Evolutionary conservation across 768 basidiomycete genomes (phyloP).

Genomic region (Infundibulicybe gibba): DNA sequence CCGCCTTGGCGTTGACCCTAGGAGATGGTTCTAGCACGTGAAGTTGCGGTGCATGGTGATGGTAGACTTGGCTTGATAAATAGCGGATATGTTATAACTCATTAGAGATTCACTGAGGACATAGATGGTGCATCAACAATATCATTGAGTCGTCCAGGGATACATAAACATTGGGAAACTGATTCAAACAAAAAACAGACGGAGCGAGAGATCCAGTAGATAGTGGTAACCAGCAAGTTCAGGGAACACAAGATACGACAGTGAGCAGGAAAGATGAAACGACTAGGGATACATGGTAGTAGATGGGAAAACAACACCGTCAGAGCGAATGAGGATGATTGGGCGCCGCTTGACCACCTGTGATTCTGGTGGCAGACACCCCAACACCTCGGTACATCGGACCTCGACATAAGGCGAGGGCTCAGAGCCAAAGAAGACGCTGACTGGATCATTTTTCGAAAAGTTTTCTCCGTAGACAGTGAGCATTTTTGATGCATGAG

Average conservation of each 20-base stretch:
- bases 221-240: no score
- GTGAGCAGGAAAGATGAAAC: slow-evolving; percentile 6
- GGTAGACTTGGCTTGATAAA: no score
- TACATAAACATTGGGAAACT: no score
- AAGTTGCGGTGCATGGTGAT: no score
- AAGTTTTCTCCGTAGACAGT: slow-evolving; percentile 91
- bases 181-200: no score
- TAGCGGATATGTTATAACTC: no score
- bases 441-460: slow-evolving; percentile 75
- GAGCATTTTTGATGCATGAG: slow-evolving; percentile 75
- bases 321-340: slow-evolving; percentile 76
- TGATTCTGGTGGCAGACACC: slow-evolving; percentile 74
- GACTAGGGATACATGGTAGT: slow-evolving; percentile 74
- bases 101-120: no score
- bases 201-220: no score
- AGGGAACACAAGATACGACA: slow-evolving; percentile 1
- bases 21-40: slow-evolving; percentile 48
- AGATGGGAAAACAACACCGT: slow-evolving; percentile 88
- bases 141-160: no score
- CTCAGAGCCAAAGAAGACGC: slow-evolving; percentile 84
- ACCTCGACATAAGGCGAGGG: slow-evolving; percentile 87
- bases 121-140: no score
- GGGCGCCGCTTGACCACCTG: slow-evolving; percentile 68
- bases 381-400: slow-evolving; percentile 81
- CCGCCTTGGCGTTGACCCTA: slow-evolving; percentile 50